Base-by-base conservation (phyloP, 2,329 filamentous ascomycete species). In the Ciborinia camelliae region DNA sequence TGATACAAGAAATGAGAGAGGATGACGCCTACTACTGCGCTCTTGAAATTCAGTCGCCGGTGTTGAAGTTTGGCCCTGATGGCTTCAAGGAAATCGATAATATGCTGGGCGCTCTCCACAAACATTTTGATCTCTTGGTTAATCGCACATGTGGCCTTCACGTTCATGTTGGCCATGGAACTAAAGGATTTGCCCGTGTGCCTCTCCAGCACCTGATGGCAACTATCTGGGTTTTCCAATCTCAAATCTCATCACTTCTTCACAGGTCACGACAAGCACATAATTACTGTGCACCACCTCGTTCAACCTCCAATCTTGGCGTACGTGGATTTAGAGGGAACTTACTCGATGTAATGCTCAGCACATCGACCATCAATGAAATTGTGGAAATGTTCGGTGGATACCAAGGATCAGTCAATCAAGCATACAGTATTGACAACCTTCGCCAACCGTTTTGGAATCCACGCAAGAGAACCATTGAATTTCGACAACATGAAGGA, bases 121-220 rank as follows among this genome's bases (percentile, higher is more conserved):
- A 23, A 26, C 20, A 47, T 23, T 58, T 55, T n/a, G 23, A 47
- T 20, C 30, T 47, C 28, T 7, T 43, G 4, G 32, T 50, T 20
- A 74, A 74, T 58, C 20, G 64, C 1, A 63, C 64, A 2, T 71
- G 68, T 43, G 71, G 72, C 0, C 26, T 75, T 1, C 74, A 75
- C 52, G 71, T 76, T 23, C 75, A 76, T 55, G 64, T 76, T 39
- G 75, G 75, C 20, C 70, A 74, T n/a, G 69, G 67, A 8, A 50
- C 26, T 6, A 10, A 65, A 14, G 67, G 68, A 0, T 72, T 75
- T 15, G 47, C 65, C 2, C 48, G 71, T 18, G 18, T 48, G 6
- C 71, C 70, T 1, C 30, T 76, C n/a, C 70, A 71, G 58, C 72
- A 74, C 23, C 63, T 76, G 14, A 35, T 74, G 39, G 68, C 70